Evolutionary conservation across 257 asterid species (phyloP).

Genomic region (Jacaranda mimosifolia): DNA sequence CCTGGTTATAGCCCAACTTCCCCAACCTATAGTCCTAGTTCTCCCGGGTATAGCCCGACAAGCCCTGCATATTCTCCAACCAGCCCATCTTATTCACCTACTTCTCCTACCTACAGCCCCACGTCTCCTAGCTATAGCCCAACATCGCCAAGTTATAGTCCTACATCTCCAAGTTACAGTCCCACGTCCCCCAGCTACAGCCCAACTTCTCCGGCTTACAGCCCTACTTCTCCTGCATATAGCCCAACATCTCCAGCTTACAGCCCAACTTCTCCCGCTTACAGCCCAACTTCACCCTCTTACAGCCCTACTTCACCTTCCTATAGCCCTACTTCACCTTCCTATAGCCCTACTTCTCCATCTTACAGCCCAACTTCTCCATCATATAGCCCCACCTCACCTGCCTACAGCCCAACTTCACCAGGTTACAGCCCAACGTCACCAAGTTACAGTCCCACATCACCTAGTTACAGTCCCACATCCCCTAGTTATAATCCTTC

Average conservation of each 20-base stretch:
- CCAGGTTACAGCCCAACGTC: conserved; percentile 95
- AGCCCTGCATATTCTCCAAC: conserved; percentile 96
- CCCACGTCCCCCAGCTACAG: conserved; percentile 86
- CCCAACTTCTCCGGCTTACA: conserved; percentile 84
- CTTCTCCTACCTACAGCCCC: conserved; percentile 83
- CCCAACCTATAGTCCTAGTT: conserved; percentile 92
- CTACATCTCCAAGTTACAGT: conserved; percentile 82
- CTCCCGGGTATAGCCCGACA: conserved; percentile 93
- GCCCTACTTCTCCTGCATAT: conserved; percentile 89
- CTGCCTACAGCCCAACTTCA: conserved; percentile 87
- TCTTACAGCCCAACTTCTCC: conserved; percentile 85
- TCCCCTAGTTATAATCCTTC: conserved; percentile 88
- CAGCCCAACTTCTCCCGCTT: conserved; percentile 83
- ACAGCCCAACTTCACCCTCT: conserved; percentile 85
- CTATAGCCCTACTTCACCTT: conserved; percentile 88
- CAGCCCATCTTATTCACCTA: conserved; percentile 89
- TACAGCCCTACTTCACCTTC: conserved; percentile 93
- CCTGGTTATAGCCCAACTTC: conserved; percentile 94
- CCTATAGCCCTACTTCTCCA: conserved; percentile 90
- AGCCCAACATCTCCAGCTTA: conserved; percentile 90
- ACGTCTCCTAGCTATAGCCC: conserved; percentile 85
- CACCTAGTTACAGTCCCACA: conserved; percentile 82
- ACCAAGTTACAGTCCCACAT: conserved; percentile 88
- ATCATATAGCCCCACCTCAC: conserved; percentile 83
- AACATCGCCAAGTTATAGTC: conserved; percentile 88